Percentiles rank a stretch among this genome's conserved stretches.
phyloP scores from a whole-genome alignment of 306 rosid species.

The Abrus precatorius region DNA sequence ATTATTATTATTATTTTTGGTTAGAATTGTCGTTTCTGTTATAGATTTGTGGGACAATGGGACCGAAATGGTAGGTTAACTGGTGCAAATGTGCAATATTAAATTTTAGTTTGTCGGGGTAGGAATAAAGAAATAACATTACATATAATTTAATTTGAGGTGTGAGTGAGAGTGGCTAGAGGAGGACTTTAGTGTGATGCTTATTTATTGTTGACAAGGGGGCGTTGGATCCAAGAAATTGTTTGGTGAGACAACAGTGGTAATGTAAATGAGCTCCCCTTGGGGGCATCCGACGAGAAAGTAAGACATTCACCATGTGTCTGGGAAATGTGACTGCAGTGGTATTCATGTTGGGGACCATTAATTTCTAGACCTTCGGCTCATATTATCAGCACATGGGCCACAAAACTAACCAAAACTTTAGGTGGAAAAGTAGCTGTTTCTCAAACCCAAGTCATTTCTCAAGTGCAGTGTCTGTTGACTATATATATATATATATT shows the following conservation, averaged over 20 bases:
- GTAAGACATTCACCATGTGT: constrained; percentile 61
- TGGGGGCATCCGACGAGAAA: constrained; percentile 42
- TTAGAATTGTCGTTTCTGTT: constrained; percentile 36
- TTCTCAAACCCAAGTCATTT: constrained; percentile 25
- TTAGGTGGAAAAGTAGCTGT: constrained; percentile 44
- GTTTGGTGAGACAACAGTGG: constrained; percentile 52
- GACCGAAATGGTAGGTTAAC: constrained; percentile 50
- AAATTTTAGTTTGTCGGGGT: constrained; percentile 44
- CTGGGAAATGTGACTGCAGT: constrained; percentile 42
- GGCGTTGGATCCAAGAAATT: constrained; percentile 61
- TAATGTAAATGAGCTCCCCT: constrained; percentile 45
- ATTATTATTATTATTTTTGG: background rate
- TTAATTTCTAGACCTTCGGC: constrained; percentile 44
- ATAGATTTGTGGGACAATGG: constrained; percentile 49
- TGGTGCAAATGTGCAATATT: constrained; percentile 38
- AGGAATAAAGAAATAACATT: constrained; percentile 16
- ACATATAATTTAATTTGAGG: constrained; percentile 33
- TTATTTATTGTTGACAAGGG: constrained; percentile 39
- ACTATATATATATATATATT: constrained; percentile 6
- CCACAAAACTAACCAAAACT: constrained; percentile 45
- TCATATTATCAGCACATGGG: constrained; percentile 47
- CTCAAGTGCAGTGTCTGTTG: constrained; percentile 33
- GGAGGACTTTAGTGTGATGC: constrained; percentile 43
- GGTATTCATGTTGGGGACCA: constrained; percentile 53
- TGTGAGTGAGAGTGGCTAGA: constrained; percentile 36